Evolutionary conservation across 352 stramenopile species (phyloP), one percentile per base, ranked within the genome.

Genomic region (Thraustotheca clavata): DNA sequence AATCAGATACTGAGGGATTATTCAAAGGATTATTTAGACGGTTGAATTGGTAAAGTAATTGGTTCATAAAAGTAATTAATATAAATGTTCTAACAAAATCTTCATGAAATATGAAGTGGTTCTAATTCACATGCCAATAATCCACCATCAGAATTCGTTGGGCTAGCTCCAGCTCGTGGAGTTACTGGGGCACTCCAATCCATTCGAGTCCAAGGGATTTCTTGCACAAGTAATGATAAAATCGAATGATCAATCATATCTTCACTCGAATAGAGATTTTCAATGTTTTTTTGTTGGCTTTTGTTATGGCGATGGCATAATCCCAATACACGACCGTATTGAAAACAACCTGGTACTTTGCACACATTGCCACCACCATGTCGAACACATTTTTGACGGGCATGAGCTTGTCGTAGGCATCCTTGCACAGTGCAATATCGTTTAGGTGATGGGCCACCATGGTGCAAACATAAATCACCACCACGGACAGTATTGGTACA

Each of bases 261-360:
- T 8, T 52, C 43, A 18, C 43, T 52, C 43, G 43, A 35, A 31
- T 52, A 52, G n/a, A 52, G 43, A 24, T 14, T 31, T 31, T 52
- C 43, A 14, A 52, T 14, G 43, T 52, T 31, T 9, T 18, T 9
- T 31, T 26, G 43, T 18, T 52, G 43, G 7, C 43, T 52, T 18
- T 65, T 43, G 57, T 65, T 65, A 46, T 63, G 55, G 1, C 55
- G 55, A 20, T 63, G 39, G 20, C 55, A 63, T 8, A 63, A 29
- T 18, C 55, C 55, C 9, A 49, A 29, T 16, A 39, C 55, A 29
- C 55, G 55, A 18, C 29, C 55, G 34, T 63, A 39, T 55, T 63
- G 55, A 9, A 39, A 65, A 31, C 57, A 65, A 3, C 57, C 57
- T 8, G 39, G 24, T 22, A 43, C 57, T 26, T 65, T 65, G 38